Percentiles rank a stretch among this genome's conserved stretches.
Conservation (phyloP, 148 eudicot genomes). For the Rhododendron kiyosumense region DNA sequence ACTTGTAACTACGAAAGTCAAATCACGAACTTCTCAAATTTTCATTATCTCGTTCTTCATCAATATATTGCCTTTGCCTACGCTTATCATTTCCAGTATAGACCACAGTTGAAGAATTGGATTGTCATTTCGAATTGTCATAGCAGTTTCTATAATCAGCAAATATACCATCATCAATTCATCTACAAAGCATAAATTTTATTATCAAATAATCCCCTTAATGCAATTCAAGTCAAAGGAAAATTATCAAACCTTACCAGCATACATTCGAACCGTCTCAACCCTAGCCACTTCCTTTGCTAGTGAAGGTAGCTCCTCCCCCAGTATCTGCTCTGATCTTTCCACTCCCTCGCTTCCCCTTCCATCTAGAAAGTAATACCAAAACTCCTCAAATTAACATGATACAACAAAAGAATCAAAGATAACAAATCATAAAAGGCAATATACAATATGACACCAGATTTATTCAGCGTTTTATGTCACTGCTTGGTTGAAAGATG, state of each 20-base stretch:
- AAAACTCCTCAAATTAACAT: background rate
- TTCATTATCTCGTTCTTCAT: background rate
- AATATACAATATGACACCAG: background rate
- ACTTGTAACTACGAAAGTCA: background rate
- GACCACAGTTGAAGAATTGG: background rate
- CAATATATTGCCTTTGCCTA: background rate
- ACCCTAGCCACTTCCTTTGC: constrained; percentile 96
- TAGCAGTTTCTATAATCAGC: background rate
- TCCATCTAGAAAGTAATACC: constrained; percentile 28
- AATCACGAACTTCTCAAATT: background rate
- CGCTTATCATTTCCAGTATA: background rate
- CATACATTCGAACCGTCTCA: constrained; percentile 71
- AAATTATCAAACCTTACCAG: constrained; percentile 45
- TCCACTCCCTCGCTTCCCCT: constrained; percentile 19
- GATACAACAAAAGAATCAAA: background rate
- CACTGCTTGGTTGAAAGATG: background rate
- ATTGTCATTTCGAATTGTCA: background rate
- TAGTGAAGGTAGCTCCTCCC: constrained; percentile 72
- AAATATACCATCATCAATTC: background rate
- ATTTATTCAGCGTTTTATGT: background rate
- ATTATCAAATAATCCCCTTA: background rate
- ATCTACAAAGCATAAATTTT: background rate
- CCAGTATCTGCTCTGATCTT: constrained; percentile 42
- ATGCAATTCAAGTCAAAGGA: constrained; percentile 1
- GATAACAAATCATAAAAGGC: background rate